Evolutionary conservation across 192 early-diverging fungal species (phyloP), one percentile per base, ranked within the genome.

Genomic region (Podila clonocystis): DNA sequence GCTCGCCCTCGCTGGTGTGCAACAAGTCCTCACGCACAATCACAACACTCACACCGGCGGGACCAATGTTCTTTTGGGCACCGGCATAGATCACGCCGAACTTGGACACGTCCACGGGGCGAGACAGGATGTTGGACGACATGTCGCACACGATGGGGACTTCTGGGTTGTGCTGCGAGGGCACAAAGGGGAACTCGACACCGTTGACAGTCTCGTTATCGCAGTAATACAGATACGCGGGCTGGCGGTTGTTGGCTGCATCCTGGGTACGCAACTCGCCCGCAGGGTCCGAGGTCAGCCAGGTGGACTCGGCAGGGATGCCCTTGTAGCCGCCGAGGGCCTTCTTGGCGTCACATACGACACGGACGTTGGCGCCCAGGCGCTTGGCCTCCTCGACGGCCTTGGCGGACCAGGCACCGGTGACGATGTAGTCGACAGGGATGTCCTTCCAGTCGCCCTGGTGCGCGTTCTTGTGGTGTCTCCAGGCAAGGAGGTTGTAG

Each of bases 161-260:
- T 0, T 80, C 74, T 2, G 86, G 65, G 70, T 90, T 84, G 4
- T 80, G 77, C 9, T 85, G 55, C 11, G 87, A 74, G 12, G 92
- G 91, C 5, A 91, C 78, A 31, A 64, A 73, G 15, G 83, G 79
- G 71, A 94, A 93, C 83, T 98, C 96, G 36, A 98, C 93, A 26
- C 98, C 98, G 72, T 99, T 94, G 50, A 99, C 92, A 1, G 98
- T 99, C 84, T 99, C 98, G 82, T 99, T 99, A 82, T 96, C 95
- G 86, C 96, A 97, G 82, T 97, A 97, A 82, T 96, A 99, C 13
- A 98, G 91, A 73, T 92, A 99, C 30, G 95, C 93, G 19, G 94
- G 91, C 65, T 94, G 85, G 8, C 91, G 80, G 49, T 85, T 87
- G 20, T 89, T 86, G 38, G 93, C 89, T 8, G 87, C 83, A 28